Base-by-base conservation (phyloP, 164 flowering plant genomes). In the Buxus sempervirens region DNA sequence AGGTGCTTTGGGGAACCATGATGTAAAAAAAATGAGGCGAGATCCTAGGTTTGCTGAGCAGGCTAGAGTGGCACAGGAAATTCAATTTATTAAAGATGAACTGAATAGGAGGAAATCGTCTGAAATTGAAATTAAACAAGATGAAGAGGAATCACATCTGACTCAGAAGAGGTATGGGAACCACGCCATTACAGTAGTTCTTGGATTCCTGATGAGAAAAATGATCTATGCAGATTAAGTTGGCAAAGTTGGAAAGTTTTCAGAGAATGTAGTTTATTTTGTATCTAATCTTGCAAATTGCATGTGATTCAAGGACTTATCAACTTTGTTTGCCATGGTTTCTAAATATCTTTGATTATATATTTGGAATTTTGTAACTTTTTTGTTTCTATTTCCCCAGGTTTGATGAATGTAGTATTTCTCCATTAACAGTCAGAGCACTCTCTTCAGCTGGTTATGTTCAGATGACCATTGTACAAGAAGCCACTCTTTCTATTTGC, bases 381-480 rank as follows among this genome's bases (percentile, higher is more conserved):
- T 15, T 45, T 27, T 26, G 20, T 59, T 63, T 68, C 49, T 65
- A 20, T 67, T 42, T 73, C 54, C 45, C 7, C 78, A 96, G 99
- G 77, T 96, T 91, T 78, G 95, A 87, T 71, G 97, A 93, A 65
- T 88, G 82, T 73, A 76, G 76, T 61, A 80, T 96, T 64, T 91
- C 97, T 64, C 87, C 96, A 56, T 75, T 88, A 79, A 90, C 98
- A 12, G 75, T 93, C 63, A 90, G 87, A 74, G 97, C 98, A 26
- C 91, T 95, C 41, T 74, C 90, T 32, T 80, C 73, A 54, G 91
- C 99, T 67, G 96, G 97, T 38, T 93, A 86, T 81, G 70, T 83
- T 69, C 88, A 83, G 68, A 86, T 93, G 98, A 96, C 98, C 36
- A 81, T 67, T 72, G 96, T 96, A 36, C 99, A 93, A 71, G 98